phyloP scores from a whole-genome alignment of 1,284 basidiomycete genomes.

The Ganoderma lingzhi region DNA sequence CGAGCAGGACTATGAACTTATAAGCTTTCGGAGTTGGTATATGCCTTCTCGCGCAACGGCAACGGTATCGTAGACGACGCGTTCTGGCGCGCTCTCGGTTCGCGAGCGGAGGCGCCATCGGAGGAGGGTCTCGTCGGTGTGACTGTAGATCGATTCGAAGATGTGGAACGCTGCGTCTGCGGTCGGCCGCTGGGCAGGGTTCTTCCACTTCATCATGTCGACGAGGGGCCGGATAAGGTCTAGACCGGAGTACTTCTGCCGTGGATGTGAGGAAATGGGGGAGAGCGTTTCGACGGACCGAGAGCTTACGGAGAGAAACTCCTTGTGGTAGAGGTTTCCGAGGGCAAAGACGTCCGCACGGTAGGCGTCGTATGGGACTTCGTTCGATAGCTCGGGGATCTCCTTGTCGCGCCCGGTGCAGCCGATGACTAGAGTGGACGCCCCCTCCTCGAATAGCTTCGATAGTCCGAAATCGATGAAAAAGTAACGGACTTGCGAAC shows the following conservation, averaged over 20 bases:
- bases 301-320: constrained; percentile 22
- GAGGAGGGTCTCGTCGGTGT: not conserved
- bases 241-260: constrained; percentile 25
- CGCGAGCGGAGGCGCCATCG: constrained; percentile 1
- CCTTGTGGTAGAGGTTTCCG: constrained; percentile 31
- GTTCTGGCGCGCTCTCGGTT: not conserved
- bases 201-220: constrained; percentile 19
- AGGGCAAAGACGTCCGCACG: constrained; percentile 42
- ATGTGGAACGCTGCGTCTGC: not conserved
- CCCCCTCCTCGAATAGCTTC: constrained; percentile 17
- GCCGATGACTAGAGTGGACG: constrained; percentile 22
- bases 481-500: constrained; percentile 34
- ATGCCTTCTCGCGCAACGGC: not conserved
- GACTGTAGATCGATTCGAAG: not conserved
- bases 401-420: constrained; percentile 35
- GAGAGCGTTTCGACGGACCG: not conserved
- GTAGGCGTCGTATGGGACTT: no score
- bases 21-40: not conserved
- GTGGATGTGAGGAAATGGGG: not conserved
- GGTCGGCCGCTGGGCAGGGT: constrained; percentile 15
- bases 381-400: constrained; percentile 39
- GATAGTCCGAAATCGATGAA: constrained; percentile 42
- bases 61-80: not conserved
- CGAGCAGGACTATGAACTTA: not conserved
- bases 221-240: constrained; percentile 21